phyloP scores from a whole-genome alignment of 2,329 filamentous ascomycete species.

The Botryotinia globosa region DNA sequence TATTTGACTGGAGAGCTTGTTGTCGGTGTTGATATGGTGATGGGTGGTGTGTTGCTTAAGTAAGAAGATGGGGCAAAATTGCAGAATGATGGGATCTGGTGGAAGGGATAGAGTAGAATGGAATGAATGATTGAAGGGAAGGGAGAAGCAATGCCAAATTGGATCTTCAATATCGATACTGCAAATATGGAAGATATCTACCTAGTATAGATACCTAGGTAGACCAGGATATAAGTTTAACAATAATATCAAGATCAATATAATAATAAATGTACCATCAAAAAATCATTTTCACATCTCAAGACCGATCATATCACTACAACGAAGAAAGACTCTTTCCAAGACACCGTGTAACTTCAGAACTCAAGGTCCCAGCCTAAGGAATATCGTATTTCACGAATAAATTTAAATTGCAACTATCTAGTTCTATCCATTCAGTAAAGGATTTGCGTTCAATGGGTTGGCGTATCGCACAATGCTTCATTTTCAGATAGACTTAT shows the following conservation, averaged over 20 bases:
- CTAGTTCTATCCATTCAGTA: neutral
- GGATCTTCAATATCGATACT: neutral
- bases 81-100: neutral
- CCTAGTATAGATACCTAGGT: neutral
- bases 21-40: neutral
- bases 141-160: neutral
- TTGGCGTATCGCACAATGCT: conserved; percentile 2
- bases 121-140: neutral
- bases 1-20: neutral
- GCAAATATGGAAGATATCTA: no score
- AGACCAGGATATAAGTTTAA: neutral
- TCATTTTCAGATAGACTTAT: neutral
- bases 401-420: neutral
- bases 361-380: neutral
- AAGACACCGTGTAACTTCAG: conserved; percentile 17
- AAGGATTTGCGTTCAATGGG: neutral
- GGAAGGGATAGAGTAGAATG: neutral
- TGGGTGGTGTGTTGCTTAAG: no score
- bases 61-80: neutral
- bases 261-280: neutral
- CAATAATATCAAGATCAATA: neutral
- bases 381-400: neutral
- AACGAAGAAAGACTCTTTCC: neutral
- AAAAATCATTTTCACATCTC: neutral
- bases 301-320: neutral